Evolutionary conservation across 768 basidiomycete species (phyloP).

Genomic region (Ephemerocybe angulata): DNA sequence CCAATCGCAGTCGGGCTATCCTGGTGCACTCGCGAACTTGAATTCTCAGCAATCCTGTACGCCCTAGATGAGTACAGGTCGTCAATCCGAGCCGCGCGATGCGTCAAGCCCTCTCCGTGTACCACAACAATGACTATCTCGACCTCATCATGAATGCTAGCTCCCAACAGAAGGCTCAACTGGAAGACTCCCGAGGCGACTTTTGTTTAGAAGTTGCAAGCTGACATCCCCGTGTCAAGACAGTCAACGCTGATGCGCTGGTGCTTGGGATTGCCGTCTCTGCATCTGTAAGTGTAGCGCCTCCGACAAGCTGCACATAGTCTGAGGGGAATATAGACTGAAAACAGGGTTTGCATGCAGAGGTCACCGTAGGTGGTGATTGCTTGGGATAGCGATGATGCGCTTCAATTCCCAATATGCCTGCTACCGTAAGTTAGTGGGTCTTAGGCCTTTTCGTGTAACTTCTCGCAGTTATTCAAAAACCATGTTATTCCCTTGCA

Average conservation of each 20-base stretch:
- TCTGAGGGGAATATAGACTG: constrained; percentile 68
- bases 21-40: constrained; percentile 64
- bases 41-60: constrained; percentile 34
- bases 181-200: constrained; percentile 5
- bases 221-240: constrained; percentile 3
- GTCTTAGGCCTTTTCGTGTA: too few species aligned
- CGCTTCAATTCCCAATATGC: too few species aligned
- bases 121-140: constrained; percentile 70
- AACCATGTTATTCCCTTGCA: too few species aligned
- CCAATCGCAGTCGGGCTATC: constrained; percentile 61
- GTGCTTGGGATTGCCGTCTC: constrained; percentile 81
- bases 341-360: constrained; percentile 40
- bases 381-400: constrained; percentile 90
- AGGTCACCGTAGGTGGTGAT: constrained; percentile 74
- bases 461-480: too few species aligned
- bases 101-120: constrained; percentile 53
- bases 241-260: constrained; percentile 4
- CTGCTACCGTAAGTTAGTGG: too few species aligned
- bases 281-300: constrained; percentile 70
- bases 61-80: constrained; percentile 34
- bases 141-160: constrained; percentile 40
- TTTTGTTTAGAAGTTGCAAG: constrained; percentile 37
- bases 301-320: constrained; percentile 76
- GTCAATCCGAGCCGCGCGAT: constrained; percentile 54
- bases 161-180: constrained; percentile 31